Percentiles rank a stretch among this genome's conserved stretches.
These are phyloP conservation scores for Nicotiana tabacum DNA, from an alignment of 257 asterid genomes.

Conservation along the genomic window DNA sequence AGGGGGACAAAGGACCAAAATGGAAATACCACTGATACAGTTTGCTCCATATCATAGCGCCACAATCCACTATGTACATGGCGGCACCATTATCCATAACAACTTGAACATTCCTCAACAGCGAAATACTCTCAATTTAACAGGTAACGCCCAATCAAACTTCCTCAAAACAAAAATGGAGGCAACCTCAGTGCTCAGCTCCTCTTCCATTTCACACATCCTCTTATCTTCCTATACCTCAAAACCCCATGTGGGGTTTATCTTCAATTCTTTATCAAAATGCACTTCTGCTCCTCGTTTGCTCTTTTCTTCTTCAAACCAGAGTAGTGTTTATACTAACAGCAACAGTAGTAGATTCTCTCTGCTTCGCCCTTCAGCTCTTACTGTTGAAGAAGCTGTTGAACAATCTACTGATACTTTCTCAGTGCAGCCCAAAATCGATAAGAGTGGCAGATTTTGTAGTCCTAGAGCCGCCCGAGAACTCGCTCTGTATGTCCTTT, in stretches of 20 bases:
- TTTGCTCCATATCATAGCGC: neutral
- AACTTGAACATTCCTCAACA: neutral
- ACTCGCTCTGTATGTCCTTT: conserved; percentile 58
- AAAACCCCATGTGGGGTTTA: conserved; percentile 14
- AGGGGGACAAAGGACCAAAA: neutral
- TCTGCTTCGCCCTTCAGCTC: conserved; percentile 8
- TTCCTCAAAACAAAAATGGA: neutral
- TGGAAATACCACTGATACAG: neutral
- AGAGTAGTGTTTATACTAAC: too few relatives aligned
- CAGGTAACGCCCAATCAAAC: neutral
- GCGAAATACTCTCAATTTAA: neutral
- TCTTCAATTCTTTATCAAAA: conserved; percentile 11
- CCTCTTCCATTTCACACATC: neutral
- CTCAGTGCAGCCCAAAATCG: conserved; percentile 60
- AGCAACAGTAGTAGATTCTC: neutral
- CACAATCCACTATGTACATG: neutral
- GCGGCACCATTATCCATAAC: conserved; percentile 9
- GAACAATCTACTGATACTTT: conserved; percentile 7
- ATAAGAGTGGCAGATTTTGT: conserved; percentile 80
- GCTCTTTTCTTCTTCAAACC: neutral
- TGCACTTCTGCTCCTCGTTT: neutral
- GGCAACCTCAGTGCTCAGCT: conserved; percentile 9
- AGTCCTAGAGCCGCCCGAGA: conserved; percentile 94
- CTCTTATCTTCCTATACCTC: conserved; percentile 2
- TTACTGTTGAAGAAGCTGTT: conserved; percentile 1